A percentile compares a stretch with the other conserved stretches of the same genome.
These are phyloP conservation scores for Eimeria falciformis DNA, from an alignment of 169 alveolate species.

Conservation along the genomic window DNA sequence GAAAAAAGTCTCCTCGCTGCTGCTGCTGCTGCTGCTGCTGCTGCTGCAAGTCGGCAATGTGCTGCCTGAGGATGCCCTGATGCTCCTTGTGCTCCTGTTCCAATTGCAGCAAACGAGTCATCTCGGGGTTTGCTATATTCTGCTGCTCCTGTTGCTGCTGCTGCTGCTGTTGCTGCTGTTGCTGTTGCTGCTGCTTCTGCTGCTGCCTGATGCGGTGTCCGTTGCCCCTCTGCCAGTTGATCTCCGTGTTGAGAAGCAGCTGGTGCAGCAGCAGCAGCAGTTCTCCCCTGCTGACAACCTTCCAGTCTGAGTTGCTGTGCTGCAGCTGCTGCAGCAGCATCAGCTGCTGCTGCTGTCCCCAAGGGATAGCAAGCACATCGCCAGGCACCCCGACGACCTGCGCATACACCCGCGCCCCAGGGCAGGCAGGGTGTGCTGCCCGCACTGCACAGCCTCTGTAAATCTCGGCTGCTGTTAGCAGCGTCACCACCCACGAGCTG, in stretches of 20 bases:
- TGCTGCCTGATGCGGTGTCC: neutral
- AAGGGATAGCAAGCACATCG: conserved; percentile 23
- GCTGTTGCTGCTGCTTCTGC: conserved; percentile 53
- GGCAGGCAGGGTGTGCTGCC: neutral
- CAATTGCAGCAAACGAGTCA: neutral
- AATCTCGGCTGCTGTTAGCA: neutral
- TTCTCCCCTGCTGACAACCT: conserved; percentile 27
- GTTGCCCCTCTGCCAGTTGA: neutral
- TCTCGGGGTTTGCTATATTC: neutral
- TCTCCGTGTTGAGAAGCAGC: conserved; percentile 4
- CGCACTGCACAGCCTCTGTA: neutral
- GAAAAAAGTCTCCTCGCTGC: neutral
- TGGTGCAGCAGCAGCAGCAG: conserved; percentile 56
- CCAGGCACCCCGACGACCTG: conserved; percentile 54
- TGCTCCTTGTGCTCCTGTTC: conserved; percentile 31
- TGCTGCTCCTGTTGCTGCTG: conserved; percentile 10
- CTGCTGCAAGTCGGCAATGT: conserved; percentile 24
- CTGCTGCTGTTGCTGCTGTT: conserved; percentile 28
- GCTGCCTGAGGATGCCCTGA: conserved; percentile 29
- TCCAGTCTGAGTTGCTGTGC: neutral
- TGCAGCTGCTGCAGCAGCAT: conserved; percentile 37
- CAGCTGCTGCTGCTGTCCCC: conserved; percentile 57
- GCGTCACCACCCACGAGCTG: neutral
- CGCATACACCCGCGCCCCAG: neutral
- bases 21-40: conserved; percentile 1